phyloP scores from a whole-genome alignment of 139 green algal genomes.

The Closterium sp. region DNA sequence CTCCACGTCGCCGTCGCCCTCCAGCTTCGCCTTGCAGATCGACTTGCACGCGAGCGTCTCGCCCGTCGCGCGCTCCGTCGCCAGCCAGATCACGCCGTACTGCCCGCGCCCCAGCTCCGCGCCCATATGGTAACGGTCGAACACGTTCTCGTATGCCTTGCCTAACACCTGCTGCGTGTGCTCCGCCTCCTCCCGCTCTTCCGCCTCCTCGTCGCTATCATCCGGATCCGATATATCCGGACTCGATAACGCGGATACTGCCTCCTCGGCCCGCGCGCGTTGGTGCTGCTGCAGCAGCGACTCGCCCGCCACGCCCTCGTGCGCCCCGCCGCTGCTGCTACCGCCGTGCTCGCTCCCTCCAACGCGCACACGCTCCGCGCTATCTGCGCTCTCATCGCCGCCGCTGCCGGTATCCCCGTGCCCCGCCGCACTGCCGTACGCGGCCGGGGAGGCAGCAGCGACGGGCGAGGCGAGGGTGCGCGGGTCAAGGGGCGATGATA shows the following conservation, averaged over 20 bases:
- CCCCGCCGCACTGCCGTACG: background rate
- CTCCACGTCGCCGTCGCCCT: slow-evolving; percentile 75
- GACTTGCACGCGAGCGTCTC: slow-evolving; percentile 75
- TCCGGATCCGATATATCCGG: background rate
- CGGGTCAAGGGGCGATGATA: background rate
- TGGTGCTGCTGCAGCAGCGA: slow-evolving; percentile 2
- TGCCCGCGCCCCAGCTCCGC: slow-evolving; percentile 26
- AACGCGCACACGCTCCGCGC: too few relatives aligned
- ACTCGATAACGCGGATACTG: background rate
- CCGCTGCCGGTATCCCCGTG: background rate
- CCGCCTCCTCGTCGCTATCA: background rate
- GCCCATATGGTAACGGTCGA: background rate
- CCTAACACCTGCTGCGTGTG: background rate
- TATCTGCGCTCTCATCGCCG: background rate
- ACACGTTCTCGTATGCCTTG: background rate
- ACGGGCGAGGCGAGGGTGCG: background rate
- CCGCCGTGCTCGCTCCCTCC: background rate
- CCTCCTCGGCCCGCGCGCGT: background rate
- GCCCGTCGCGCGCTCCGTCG: slow-evolving; percentile 59
- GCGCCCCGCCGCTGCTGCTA: background rate
- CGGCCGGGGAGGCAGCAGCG: background rate
- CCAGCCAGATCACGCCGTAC: slow-evolving; percentile 45
- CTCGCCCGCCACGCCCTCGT: background rate
- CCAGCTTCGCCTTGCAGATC: slow-evolving; percentile 85
- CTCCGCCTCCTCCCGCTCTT: slow-evolving; percentile 7